Base-by-base conservation (phyloP, 768 basidiomycete species). In the Boletus insuetus region DNA sequence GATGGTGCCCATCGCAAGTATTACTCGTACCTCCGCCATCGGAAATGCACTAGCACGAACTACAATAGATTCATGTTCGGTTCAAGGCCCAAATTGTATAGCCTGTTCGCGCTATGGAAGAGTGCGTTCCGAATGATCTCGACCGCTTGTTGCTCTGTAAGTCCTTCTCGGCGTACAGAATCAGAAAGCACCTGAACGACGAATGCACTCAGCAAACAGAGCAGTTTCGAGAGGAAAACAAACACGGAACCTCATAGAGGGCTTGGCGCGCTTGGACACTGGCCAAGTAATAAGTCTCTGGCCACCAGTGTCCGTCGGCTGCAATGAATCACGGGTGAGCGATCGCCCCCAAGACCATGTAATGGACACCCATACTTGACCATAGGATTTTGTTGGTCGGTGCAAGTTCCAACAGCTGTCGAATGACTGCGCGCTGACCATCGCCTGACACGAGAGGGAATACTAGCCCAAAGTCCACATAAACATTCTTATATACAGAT, bases 381-480 rank as follows among this genome's bases (percentile, higher is more conserved):
- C 87, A 92, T 74, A 92, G 65, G 26, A 91, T 82, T 65, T 91
- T 92, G 66, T 84, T 89, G 29, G 84, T 89, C 13, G 90, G 90
- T 17, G 79, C 75, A 14, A 90, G 70, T 67, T 91, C 90, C 3
- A 91, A 71, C 20, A 88, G 72, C 64, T 91, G 82, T 24, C 75
- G 77, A 29, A 91, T 68, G 44, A 85, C 76, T 0, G 69, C 63
- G 12, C 80, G 74, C 67, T 91, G 89, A 3, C 88, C 90, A 7
- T 79, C 75, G 0, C 72, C 74, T 0, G 85, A 86, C 40, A 91
- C 72, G 51, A 81, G 73, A 0, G 88, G 88, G 58, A 89, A 91
- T 19, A 90, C 74, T 79, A 88, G 86, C 39, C 90, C 89, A 65
- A 91, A 87, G 68, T 92, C 90, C 43, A 91, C 73, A 62, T 80